Evolutionary conservation across 192 early-diverging fungal species (phyloP).

Genomic region (Entrophospora sp.): DNA sequence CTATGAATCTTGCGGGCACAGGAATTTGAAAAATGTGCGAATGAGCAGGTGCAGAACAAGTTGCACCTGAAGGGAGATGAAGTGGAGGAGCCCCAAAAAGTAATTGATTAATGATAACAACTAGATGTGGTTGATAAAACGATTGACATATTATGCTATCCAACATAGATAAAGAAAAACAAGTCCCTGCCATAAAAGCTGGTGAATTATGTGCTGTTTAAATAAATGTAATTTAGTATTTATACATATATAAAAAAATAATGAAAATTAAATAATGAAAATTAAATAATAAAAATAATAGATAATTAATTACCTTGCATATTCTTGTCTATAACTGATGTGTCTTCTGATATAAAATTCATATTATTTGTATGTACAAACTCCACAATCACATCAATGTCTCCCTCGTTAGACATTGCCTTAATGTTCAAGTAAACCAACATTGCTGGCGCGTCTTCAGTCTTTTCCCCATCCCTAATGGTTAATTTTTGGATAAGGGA

Average conservation of each 20-base stretch:
- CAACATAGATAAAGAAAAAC: conserved; percentile 18
- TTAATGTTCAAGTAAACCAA: conserved; percentile 21
- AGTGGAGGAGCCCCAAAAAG: conserved; percentile 19
- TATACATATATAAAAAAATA: too few relatives aligned
- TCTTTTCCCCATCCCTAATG: conserved; percentile 17
- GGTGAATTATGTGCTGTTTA: conserved; percentile 17
- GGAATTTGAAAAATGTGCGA: conserved; percentile 15
- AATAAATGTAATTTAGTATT: too few relatives aligned
- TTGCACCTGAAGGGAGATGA: conserved; percentile 10
- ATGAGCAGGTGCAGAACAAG: conserved; percentile 9
- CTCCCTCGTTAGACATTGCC: conserved; percentile 9
- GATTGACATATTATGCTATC: conserved; percentile 23
- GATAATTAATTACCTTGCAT: neutral
- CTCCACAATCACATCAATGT: conserved; percentile 20
- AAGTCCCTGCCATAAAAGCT: conserved; percentile 20
- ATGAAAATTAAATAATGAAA: neutral
- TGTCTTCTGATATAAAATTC: conserved; percentile 23
- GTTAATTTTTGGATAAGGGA: neutral
- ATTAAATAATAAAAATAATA: neutral
- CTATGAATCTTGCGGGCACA: neutral
- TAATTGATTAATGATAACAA: conserved; percentile 14
- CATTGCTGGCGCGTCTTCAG: conserved; percentile 20
- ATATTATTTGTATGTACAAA: conserved; percentile 21
- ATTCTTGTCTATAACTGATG: conserved; percentile 12
- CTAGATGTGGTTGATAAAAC: conserved; percentile 20